Evolutionary conservation across 2,329 filamentous ascomycete species (phyloP).

Genomic region (Saccharata proteae): DNA sequence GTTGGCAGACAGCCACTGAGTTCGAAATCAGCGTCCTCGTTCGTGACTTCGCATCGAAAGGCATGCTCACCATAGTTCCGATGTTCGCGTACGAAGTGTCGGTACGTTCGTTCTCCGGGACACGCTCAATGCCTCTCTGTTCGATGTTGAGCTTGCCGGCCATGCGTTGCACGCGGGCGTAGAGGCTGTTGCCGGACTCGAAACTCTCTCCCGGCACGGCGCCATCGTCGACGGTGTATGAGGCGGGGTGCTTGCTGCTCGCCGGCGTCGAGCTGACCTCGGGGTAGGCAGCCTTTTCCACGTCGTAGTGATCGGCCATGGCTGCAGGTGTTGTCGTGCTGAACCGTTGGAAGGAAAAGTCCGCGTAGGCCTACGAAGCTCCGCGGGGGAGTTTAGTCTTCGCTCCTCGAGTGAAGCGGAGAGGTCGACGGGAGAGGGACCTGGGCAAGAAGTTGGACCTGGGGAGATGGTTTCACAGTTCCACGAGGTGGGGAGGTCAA

Average conservation of each 20-base stretch:
- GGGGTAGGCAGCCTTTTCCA: constrained; percentile 17
- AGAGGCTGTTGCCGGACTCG: constrained; percentile 41
- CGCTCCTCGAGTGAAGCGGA: too few species aligned
- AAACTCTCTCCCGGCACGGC: constrained; percentile 49
- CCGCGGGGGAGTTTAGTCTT: constrained; percentile 10
- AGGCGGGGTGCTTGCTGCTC: constrained; percentile 10
- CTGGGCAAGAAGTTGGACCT: too few species aligned
- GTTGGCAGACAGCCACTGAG: constrained; percentile 63
- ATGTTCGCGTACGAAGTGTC: constrained; percentile 54
- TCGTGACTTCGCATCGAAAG: background rate
- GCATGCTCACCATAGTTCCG: constrained; percentile 52
- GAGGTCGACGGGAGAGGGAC: too few species aligned
- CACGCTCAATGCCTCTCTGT: constrained; percentile 63
- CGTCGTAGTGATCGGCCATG: constrained; percentile 11
- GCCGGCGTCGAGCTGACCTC: constrained; percentile 15
- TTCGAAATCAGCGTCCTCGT: constrained; percentile 3
- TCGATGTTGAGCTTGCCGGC: constrained; percentile 57
- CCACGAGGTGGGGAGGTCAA: too few species aligned
- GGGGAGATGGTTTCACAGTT: too few species aligned
- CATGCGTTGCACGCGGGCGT: constrained; percentile 49
- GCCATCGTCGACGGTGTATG: constrained; percentile 25
- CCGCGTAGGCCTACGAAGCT: constrained; percentile 3
- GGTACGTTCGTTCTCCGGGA: constrained; percentile 56
- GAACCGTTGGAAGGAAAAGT: background rate
- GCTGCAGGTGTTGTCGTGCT: background rate